Percentiles rank a stretch among this genome's conserved stretches.
Evolutionary conservation across 371 early-diverging fungal genomes (phyloP).

Genomic region (Mortierella sp.): DNA sequence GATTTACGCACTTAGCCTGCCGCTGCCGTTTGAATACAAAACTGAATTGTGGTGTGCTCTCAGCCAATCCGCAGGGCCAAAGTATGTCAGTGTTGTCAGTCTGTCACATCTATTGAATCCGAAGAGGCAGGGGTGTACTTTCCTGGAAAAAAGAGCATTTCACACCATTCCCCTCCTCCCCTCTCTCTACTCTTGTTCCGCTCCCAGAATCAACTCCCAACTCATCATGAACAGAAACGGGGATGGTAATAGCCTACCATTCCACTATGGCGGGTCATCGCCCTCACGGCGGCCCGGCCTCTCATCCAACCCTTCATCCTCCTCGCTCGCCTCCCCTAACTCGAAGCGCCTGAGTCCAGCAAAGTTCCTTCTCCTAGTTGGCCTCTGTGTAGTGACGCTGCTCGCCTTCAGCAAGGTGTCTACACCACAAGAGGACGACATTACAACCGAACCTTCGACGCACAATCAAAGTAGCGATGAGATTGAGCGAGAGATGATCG

Average conservation of each 20-base stretch:
- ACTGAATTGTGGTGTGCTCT: too few species aligned
- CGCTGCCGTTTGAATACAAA: too few species aligned
- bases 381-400: constrained; percentile 22
- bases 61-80: too few species aligned
- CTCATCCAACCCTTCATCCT: constrained; percentile 6
- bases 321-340: constrained; percentile 2
- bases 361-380: constrained; percentile 31
- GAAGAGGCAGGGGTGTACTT: too few species aligned
- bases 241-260: constrained; percentile 33
- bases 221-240: constrained; percentile 39
- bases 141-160: too few species aligned
- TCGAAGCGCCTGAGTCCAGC: constrained; percentile 17
- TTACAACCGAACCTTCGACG: constrained; percentile 1
- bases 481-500: constrained; percentile 23
- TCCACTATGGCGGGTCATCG: constrained; percentile 17
- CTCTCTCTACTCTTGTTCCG: too few species aligned
- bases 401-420: constrained; percentile 21
- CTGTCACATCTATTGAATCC: too few species aligned
- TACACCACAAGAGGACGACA: constrained; percentile 1
- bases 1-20: too few species aligned
- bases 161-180: too few species aligned
- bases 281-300: constrained; percentile 13
- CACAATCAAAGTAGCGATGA: constrained; percentile 18
- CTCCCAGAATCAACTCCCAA: too few species aligned
- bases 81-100: too few species aligned